These are phyloP conservation scores for Xylariales sp. DNA, from an alignment of 2,329 filamentous ascomycete species.

Conservation along the genomic window DNA sequence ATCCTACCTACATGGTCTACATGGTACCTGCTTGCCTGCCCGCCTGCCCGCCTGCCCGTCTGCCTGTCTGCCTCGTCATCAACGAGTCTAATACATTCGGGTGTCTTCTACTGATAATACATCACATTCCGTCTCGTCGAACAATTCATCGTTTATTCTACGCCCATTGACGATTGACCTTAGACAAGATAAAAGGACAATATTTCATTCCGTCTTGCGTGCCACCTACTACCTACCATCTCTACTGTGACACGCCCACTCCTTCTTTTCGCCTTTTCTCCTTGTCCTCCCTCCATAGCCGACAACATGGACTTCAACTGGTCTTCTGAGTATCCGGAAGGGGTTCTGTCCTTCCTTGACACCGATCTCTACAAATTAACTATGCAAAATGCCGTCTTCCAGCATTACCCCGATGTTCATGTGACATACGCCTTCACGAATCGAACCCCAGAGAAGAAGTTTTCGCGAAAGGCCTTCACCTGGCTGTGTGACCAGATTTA, in stretches of 20 bases:
- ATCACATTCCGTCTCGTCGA: neutral
- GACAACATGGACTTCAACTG: constrained; percentile 72
- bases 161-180: neutral
- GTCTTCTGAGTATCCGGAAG: constrained; percentile 76
- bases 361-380: constrained; percentile 95
- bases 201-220: neutral
- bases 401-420: constrained; percentile 84
- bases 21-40: too few species aligned
- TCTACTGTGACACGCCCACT: neutral
- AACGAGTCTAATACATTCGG: neutral
- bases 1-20: neutral
- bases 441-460: constrained; percentile 91
- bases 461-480: constrained; percentile 82
- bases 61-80: neutral
- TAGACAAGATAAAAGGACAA: neutral
- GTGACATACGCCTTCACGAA: constrained; percentile 97
- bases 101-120: too few species aligned
- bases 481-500: constrained; percentile 89
- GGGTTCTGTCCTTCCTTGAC: constrained; percentile 84
- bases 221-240: neutral
- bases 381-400: constrained; percentile 97
- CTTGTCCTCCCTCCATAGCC: neutral
- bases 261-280: neutral
- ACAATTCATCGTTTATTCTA: neutral
- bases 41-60: too few species aligned